Conservation (phyloP, 371 early-diverging fungal species). For the Saksenaea vasiformis region DNA sequence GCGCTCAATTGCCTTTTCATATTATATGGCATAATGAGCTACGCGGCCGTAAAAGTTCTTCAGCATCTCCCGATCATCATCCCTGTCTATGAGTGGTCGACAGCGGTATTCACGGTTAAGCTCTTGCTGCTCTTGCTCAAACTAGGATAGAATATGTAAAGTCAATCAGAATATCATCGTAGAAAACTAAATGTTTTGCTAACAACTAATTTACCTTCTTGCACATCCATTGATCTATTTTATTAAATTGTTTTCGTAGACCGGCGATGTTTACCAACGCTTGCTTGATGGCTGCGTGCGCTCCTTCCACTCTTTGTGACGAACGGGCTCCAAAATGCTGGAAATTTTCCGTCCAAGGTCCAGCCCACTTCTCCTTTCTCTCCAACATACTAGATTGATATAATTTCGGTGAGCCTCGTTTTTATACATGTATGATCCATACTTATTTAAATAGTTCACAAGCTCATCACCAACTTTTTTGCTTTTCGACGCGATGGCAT, state of each 20-base stretch:
- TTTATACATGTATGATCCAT: no score
- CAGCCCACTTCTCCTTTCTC: slow-evolving; percentile 9
- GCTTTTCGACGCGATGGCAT: neutral
- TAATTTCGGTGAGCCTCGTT: no score
- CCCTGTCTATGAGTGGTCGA: neutral
- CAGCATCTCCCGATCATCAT: neutral
- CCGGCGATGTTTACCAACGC: neutral
- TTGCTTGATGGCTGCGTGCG: slow-evolving; percentile 1
- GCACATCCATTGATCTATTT: neutral
- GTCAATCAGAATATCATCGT: no score
- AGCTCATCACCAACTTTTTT: neutral
- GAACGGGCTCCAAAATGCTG: slow-evolving; percentile 10
- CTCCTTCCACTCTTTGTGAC: slow-evolving; percentile 12
- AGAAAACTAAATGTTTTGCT: no score
- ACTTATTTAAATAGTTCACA: no score
- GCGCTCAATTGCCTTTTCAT: no score
- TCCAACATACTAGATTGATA: neutral
- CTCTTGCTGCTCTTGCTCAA: neutral
- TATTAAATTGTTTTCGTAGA: neutral
- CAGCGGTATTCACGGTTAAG: neutral
- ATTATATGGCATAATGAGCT: neutral
- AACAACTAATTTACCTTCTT: neutral
- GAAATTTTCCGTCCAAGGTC: slow-evolving; percentile 4
- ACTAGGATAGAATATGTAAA: neutral
- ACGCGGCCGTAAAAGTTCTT: neutral